Evolutionary conservation across 2,329 filamentous ascomycete genomes (phyloP).

Genomic region (Coniochaeta prunicola): DNA sequence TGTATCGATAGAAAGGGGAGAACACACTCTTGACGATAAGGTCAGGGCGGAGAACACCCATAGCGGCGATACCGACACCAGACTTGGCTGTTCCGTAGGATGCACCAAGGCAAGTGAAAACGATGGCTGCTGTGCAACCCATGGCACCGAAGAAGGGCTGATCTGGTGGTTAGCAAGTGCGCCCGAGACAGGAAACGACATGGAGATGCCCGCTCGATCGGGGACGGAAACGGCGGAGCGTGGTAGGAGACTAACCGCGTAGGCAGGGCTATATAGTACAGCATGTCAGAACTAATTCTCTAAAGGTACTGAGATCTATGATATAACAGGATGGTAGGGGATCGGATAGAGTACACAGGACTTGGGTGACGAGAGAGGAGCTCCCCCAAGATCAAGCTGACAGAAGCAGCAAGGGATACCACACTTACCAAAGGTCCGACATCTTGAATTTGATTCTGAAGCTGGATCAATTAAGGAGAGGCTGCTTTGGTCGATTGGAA

Average conservation of each 20-base stretch:
- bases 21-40: slow-evolving; percentile 96
- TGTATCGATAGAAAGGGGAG: slow-evolving; percentile 1
- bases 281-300: slow-evolving; percentile 32
- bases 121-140: slow-evolving; percentile 68
- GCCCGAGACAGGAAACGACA: background rate
- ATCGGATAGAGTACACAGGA: slow-evolving; percentile 1
- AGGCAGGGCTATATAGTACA: slow-evolving; percentile 68
- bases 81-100: slow-evolving; percentile 99
- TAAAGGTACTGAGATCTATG: background rate
- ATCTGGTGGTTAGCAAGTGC: slow-evolving; percentile 2
- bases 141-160: slow-evolving; percentile 92
- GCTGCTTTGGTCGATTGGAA: background rate
- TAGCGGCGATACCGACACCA: slow-evolving; percentile 95
- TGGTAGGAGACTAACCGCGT: slow-evolving; percentile 74
- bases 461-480: slow-evolving; percentile 1
- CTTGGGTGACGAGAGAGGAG: slow-evolving; percentile 10
- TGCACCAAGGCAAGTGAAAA: slow-evolving; percentile 58
- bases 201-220: slow-evolving; percentile 10
- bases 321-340: background rate
- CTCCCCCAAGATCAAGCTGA: background rate
- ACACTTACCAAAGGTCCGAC: slow-evolving; percentile 17
- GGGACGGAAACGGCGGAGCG: slow-evolving; percentile 5
- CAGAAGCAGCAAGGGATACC: slow-evolving; percentile 1
- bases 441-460: slow-evolving; percentile 12
- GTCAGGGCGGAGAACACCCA: slow-evolving; percentile 96